Percentiles rank a stretch among this genome's conserved stretches.
These are phyloP conservation scores for Whalleya microplaca DNA, from an alignment of 2,329 filamentous ascomycete genomes.

Conservation along the genomic window DNA sequence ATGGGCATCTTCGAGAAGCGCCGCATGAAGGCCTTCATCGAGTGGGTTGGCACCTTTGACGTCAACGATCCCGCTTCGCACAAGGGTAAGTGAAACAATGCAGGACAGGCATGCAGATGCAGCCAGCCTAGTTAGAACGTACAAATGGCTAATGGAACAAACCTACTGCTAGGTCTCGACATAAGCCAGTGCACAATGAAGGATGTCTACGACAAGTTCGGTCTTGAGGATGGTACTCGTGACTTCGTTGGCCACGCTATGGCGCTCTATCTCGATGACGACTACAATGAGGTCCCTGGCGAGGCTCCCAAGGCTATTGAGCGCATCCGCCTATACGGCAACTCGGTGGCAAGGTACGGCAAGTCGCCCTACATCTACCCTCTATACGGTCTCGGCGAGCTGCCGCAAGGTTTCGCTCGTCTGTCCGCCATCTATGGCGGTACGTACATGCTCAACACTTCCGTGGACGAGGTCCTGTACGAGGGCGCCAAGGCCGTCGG, in stretches of 20 bases:
- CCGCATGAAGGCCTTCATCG: constrained; percentile 92
- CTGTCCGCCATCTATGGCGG: constrained; percentile 98
- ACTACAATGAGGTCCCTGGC: constrained; percentile 76
- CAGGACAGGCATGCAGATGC: not conserved
- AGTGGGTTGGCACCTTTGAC: constrained; percentile 91
- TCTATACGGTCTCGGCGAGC: constrained; percentile 93
- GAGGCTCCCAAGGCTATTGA: constrained; percentile 82
- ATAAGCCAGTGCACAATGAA: constrained; percentile 84
- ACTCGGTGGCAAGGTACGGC: constrained; percentile 95
- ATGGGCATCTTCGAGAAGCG: constrained; percentile 99
- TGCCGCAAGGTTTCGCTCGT: constrained; percentile 96
- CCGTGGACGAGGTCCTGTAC: constrained; percentile 86
- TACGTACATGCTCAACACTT: constrained; percentile 99
- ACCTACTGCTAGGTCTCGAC: constrained; percentile 67
- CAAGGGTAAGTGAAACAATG: constrained; percentile 69
- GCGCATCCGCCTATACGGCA: constrained; percentile 93
- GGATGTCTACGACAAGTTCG: constrained; percentile 98
- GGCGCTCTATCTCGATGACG: constrained; percentile 91
- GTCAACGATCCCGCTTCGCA: constrained; percentile 80
- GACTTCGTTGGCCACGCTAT: constrained; percentile 99
- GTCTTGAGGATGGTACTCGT: constrained; percentile 83
- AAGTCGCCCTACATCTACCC: constrained; percentile 99
- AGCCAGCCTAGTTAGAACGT: not conserved
- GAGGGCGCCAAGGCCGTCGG: constrained; percentile 85
- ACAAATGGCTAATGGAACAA: constrained; percentile 6